Evolutionary conservation across 768 basidiomycete genomes (phyloP), one percentile per base, ranked within the genome.

Genomic region (Rhodotorula sphaerocarpa): DNA sequence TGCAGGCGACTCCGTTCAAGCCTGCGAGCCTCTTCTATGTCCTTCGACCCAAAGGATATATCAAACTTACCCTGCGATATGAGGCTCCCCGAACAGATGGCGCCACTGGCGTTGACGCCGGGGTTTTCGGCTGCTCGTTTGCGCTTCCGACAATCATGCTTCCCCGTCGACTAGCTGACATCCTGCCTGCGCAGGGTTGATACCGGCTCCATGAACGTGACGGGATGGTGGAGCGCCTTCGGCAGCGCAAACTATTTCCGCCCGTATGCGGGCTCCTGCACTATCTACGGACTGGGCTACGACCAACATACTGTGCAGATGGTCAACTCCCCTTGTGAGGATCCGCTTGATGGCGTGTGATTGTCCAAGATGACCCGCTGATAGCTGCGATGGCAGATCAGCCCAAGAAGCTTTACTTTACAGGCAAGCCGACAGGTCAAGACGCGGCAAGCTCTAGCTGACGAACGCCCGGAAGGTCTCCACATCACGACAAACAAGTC

Each of bases 111-210:
- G n/a, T 28, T 0, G 48, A 59, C 2, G 53, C 58, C 0, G 63
- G 63, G 9, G 55, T 65, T 11, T 65, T 65, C 50, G 63, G 63
- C 7, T 65, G 63, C 30, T 55, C 50, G 50, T 50, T 30, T 21
- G 50, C 31, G 31, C 2, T n/a, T n/a, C n/a, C n/a, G n/a, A n/a
- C n/a, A n/a, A n/a, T n/a, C n/a, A n/a, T n/a, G n/a, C n/a, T n/a
- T n/a, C n/a, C n/a, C n/a, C n/a, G n/a, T n/a, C n/a, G n/a, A n/a
- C n/a, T n/a, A n/a, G n/a, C n/a, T n/a, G n/a, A n/a, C n/a, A n/a
- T n/a, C n/a, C 27, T 16, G n/a, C 30, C 15, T 3, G 14, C 21
- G 31, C 33, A 53, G 54, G 5, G 31, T 46, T n/a, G 34, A 25
- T 10, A 20, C 44, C 11, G 43, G 27, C 9, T 3, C 15, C 3